Evolutionary conservation across 1,284 basidiomycete genomes (phyloP).

Genomic region (Leccinum solheimii): DNA sequence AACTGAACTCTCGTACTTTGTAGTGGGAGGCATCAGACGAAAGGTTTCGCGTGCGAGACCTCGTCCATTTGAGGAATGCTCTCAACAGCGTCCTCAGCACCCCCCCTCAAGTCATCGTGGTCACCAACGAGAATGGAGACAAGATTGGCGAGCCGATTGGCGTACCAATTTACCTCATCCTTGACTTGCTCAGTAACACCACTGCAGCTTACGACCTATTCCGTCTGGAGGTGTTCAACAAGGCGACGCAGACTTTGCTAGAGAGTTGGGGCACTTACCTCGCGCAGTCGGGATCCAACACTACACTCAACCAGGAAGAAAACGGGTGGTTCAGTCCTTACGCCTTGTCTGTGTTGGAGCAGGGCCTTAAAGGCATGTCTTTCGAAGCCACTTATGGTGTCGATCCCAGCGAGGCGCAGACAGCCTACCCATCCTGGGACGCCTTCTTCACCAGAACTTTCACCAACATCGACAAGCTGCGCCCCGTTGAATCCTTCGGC

Average conservation of each 20-base stretch:
- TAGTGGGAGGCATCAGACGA: slow-evolving; percentile 3
- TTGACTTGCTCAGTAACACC: slow-evolving; percentile 26
- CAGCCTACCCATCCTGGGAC: slow-evolving; percentile 2
- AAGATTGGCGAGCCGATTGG: slow-evolving; percentile 23
- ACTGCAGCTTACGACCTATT: slow-evolving; percentile 21
- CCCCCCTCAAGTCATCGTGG: slow-evolving; percentile 12
- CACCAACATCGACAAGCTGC: background rate
- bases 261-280: slow-evolving; percentile 11
- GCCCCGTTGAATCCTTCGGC: background rate
- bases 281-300: background rate
- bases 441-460: slow-evolving; percentile 8
- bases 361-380: background rate
- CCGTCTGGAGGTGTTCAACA: slow-evolving; percentile 21
- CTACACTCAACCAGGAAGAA: background rate
- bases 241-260: slow-evolving; percentile 17
- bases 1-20: background rate
- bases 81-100: slow-evolving; percentile 10
- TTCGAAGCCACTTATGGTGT: background rate
- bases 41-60: slow-evolving; percentile 4
- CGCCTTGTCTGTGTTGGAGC: background rate
- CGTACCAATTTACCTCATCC: slow-evolving; percentile 20
- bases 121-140: background rate
- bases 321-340: background rate
- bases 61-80: slow-evolving; percentile 10
- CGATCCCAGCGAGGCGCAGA: background rate